Conservation (phyloP, 2,329 filamentous ascomycete genomes). For the Periconia digitata region DNA sequence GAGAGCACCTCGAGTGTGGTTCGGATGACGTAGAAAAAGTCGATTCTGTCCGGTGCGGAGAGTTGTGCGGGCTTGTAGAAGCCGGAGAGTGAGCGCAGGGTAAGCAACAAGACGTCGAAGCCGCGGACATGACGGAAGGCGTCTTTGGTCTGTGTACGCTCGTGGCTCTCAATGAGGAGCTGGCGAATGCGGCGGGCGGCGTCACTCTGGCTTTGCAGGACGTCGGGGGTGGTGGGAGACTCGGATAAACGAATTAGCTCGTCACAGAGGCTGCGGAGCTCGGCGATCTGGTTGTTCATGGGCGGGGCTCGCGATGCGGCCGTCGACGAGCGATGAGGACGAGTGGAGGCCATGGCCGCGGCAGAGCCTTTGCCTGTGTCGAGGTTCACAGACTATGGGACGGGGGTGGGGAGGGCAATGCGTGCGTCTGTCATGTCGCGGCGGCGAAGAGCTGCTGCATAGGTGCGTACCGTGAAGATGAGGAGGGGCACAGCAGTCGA, state of each 20-base stretch:
- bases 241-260: slow-evolving; percentile 38
- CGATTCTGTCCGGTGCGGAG: slow-evolving; percentile 62
- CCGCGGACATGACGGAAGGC: slow-evolving; percentile 80
- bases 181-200: slow-evolving; percentile 68
- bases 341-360: slow-evolving; percentile 31
- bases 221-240: slow-evolving; percentile 27
- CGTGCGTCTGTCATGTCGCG: slow-evolving; percentile 33
- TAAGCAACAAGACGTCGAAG: slow-evolving; percentile 72
- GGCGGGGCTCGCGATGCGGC: slow-evolving; percentile 48
- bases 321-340: slow-evolving; percentile 42
- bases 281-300: slow-evolving; percentile 56
- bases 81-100: slow-evolving; percentile 70
- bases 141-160: slow-evolving; percentile 64
- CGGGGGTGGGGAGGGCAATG: not conserved
- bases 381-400: not conserved
- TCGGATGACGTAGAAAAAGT: slow-evolving; percentile 70
- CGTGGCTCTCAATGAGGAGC: slow-evolving; percentile 57
- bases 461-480: not conserved
- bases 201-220: slow-evolving; percentile 47
- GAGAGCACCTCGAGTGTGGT: slow-evolving; percentile 73
- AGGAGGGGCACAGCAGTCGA: not conserved
- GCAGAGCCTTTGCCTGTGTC: slow-evolving; percentile 2
- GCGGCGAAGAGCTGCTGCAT: slow-evolving; percentile 1
- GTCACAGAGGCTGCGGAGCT: slow-evolving; percentile 42
- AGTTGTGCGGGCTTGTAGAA: slow-evolving; percentile 72